Percentiles rank a stretch among this genome's conserved stretches.
phyloP scores from a whole-genome alignment of 495 filamentous ascomycete genomes.

The Platismatia glauca region DNA sequence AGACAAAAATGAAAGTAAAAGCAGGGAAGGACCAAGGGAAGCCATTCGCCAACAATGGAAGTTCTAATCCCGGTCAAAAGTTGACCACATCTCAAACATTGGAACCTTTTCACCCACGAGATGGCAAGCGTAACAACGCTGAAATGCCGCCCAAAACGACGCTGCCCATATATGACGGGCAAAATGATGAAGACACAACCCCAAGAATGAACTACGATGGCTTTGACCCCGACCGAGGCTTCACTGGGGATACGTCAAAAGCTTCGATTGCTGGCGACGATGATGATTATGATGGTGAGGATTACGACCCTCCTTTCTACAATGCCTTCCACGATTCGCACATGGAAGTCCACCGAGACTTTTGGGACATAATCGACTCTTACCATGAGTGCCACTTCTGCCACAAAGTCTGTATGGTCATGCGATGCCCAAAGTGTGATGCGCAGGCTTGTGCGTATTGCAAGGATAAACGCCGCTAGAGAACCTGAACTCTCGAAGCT shows the following conservation, averaged over 20 bases:
- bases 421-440: constrained; percentile 9
- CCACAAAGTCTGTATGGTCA: not conserved
- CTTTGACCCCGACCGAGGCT: not conserved
- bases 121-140: not conserved
- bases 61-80: not conserved
- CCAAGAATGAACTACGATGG: not conserved
- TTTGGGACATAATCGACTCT: constrained; percentile 3
- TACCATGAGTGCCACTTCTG: not conserved
- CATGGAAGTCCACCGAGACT: constrained; percentile 6
- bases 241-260: not conserved
- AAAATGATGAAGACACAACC: not conserved
- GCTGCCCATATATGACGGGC: not conserved
- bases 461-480: not conserved
- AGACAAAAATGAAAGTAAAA: not conserved
- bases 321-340: not conserved
- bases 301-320: not conserved
- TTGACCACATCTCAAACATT: not conserved
- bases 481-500: not conserved
- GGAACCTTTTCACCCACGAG: not conserved
- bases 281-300: not conserved
- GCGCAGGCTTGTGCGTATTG: constrained; percentile 4
- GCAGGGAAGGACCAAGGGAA: not conserved
- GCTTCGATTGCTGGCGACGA: not conserved
- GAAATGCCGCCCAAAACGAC: not conserved
- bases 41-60: not conserved